Base-by-base conservation (phyloP, 768 basidiomycete species). In the Auricularia cornea region DNA sequence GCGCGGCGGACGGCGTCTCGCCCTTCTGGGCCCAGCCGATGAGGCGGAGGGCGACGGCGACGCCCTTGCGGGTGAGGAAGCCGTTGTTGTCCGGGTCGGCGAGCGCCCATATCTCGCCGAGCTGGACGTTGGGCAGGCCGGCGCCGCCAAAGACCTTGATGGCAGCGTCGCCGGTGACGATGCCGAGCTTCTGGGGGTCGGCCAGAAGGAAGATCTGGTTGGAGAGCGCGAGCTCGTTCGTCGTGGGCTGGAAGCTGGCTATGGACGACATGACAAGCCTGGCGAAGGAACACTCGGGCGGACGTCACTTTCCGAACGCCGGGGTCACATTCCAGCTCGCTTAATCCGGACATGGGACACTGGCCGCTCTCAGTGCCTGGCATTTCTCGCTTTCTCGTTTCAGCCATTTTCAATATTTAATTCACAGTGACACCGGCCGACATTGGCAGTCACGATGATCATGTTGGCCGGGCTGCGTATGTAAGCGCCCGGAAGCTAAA, bases 71-170 rank as follows among this genome's bases (percentile, higher is more conserved):
- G 12, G 93, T 88, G 61, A 99, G 83, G 77, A 88, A 94, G 2
- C 97, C 97, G 65, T 91, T 91, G 79, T 98, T 95, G 33, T 94
- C 88, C 62, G 90, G 87, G 78, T 99, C 97, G 59, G 94, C 88
- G 64, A 98, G 77, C 64, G 79, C 83, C 96, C 97, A 99, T 66
- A 99, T 88, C 77, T 97, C 92, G 54, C 95, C 92, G 66, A 99
- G 85, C 38, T 83, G 81, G 20, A 82, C 78, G 10, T 92, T 87
- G 41, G 85, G 77, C 65, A 98, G 84, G 70, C 90, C 87, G 61
- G 95, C 88, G 63, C 90, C 88, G 64, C 84, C 81, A 70, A 98
- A 93, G 64, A 95, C 80, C 72, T 83, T 85, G 72, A 97, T 88
- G 60, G 95, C 97, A 69, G 88, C 86, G 66, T 96, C 94, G 70